These are phyloP conservation scores for Colletotrichum musae DNA, from an alignment of 2,329 filamentous ascomycete species.

Conservation along the genomic window DNA sequence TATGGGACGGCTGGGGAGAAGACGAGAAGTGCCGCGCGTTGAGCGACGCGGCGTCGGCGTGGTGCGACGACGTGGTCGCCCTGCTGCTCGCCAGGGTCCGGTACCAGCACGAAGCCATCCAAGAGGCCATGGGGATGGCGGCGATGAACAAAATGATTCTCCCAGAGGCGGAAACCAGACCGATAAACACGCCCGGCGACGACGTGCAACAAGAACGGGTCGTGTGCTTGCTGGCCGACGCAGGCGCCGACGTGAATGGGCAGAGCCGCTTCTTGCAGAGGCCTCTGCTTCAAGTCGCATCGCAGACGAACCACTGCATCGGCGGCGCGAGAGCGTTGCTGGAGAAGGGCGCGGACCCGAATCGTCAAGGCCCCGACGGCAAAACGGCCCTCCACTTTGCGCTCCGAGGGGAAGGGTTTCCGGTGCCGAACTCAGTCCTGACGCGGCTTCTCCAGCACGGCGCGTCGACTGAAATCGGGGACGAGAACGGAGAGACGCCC, in stretches of 20 bases:
- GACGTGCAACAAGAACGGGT: not conserved
- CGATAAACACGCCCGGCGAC: not conserved
- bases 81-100: constrained; percentile 10
- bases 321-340: constrained; percentile 45
- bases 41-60: constrained; percentile 26
- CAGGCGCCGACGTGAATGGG: not conserved
- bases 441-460: constrained; percentile 38
- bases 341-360: constrained; percentile 46
- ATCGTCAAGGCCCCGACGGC: constrained; percentile 36
- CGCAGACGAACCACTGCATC: constrained; percentile 2
- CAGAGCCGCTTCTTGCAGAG: not conserved
- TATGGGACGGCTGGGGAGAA: constrained; percentile 40
- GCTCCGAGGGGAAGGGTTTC: not conserved
- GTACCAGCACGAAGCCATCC: not conserved
- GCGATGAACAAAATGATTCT: not conserved
- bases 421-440: not conserved
- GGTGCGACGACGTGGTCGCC: constrained; percentile 38
- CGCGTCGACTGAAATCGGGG: constrained; percentile 39
- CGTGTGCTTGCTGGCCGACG: not conserved
- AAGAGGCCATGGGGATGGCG: not conserved
- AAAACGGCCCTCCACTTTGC: not conserved
- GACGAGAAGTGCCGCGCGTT: constrained; percentile 34
- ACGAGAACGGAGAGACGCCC: constrained; percentile 45
- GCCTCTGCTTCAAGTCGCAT: not conserved
- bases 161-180: not conserved